Evolutionary conservation across 257 asterid genomes (phyloP), one percentile per base, ranked within the genome.

Genomic region (Jacaranda mimosifolia): DNA sequence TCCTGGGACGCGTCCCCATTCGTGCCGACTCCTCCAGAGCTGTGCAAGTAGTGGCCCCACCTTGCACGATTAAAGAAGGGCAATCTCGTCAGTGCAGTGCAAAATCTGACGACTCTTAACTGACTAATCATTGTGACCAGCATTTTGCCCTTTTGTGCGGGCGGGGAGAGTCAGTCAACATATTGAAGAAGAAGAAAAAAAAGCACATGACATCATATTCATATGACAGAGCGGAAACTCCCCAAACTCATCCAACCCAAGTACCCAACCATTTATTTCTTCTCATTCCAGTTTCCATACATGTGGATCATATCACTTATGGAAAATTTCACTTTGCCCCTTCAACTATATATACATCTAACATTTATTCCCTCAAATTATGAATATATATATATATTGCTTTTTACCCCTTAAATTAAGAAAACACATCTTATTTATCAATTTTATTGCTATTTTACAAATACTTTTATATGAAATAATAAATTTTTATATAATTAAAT

Each of bases 21-120:
- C 42, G 81, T 75, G 81, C 84, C 81, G 78, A 80, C 84, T 70
- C 38, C 38, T 52, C 4, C n/a, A n/a, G n/a, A n/a, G n/a, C 63
- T 15, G 5, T 1, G 73, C 49, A 66, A 75, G 73, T 69, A 74
- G 78, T 70, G 78, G 77, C 38, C 80, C 77, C 84, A 80, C 84
- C 77, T 74, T 49, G 63, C 73, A 48, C 57, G 67, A 72, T 13
- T 53, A 7, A 15, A 38, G 21, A 70, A 73, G 71, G 72, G 76
- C 80, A 49, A 51, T 21, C 14, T 39, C 38, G 72, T 73, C 79
- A 79, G 18, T 48, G 18, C 71, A 8, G 0, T 0, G 1, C 46
- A 58, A 0, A 18, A 21, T 74, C 18, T 17, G 73, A 75, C 72
- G 13, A 52, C 46, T 60, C 68, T 15, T 4, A 66, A 67, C 1